These are phyloP conservation scores for Phialophora tarda DNA, from an alignment of 2,329 filamentous ascomycete species.

Conservation along the genomic window DNA sequence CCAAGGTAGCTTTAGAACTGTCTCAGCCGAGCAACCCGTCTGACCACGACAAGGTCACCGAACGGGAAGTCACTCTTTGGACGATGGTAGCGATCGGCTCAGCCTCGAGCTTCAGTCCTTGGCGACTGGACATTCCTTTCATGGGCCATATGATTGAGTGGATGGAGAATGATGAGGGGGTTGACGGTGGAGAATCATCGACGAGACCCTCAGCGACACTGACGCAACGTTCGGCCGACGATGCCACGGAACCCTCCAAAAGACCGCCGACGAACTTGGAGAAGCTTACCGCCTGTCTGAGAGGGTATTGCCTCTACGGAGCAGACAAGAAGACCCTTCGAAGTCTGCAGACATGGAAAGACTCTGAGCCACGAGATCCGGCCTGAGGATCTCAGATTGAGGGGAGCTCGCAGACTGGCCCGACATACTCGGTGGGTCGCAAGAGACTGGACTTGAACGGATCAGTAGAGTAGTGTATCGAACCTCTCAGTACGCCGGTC, in stretches of 20 bases:
- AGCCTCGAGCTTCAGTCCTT: slow-evolving; percentile 30
- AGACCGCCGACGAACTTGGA: slow-evolving; percentile 21
- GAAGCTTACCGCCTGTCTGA: slow-evolving; percentile 26
- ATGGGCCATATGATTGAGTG: slow-evolving; percentile 32
- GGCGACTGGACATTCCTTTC: slow-evolving; percentile 33
- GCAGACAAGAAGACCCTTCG: slow-evolving; percentile 28
- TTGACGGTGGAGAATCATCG: not conserved
- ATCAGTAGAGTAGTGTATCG: too few relatives aligned
- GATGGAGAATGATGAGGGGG: slow-evolving; percentile 27
- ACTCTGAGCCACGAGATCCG: not conserved
- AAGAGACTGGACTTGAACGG: too few relatives aligned
- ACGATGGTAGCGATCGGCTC: slow-evolving; percentile 29
- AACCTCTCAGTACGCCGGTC: too few relatives aligned
- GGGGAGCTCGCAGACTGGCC: not conserved
- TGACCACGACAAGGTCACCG: slow-evolving; percentile 16
- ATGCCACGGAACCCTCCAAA: not conserved
- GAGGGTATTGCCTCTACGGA: slow-evolving; percentile 33
- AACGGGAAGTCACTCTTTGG: slow-evolving; percentile 32
- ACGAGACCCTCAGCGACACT: not conserved
- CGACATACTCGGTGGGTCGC: too few relatives aligned
- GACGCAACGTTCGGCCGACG: not conserved
- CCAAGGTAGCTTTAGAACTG: slow-evolving; percentile 25
- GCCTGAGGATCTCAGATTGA: not conserved
- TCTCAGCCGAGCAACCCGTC: slow-evolving; percentile 18
- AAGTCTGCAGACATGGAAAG: slow-evolving; percentile 21